These are phyloP conservation scores for Ophiostoma ulmi DNA, from an alignment of 2,329 filamentous ascomycete genomes.

Conservation along the genomic window DNA sequence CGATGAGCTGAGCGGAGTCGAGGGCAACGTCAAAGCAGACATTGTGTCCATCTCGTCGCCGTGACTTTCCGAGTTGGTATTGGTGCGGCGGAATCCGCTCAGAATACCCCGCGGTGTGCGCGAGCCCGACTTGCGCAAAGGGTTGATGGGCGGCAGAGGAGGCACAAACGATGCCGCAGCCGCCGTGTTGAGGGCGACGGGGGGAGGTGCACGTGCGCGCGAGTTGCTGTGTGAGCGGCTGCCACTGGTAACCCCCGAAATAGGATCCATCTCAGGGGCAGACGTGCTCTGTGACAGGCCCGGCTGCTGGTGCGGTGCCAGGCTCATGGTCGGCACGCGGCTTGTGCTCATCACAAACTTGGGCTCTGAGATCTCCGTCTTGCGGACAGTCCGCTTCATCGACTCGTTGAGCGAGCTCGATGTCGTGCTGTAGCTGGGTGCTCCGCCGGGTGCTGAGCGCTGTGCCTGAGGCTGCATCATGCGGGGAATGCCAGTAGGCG, in stretches of 20 bases:
- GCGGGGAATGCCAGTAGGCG: constrained; percentile 30
- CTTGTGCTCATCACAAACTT: constrained; percentile 45
- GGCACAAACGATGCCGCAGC: constrained; percentile 38
- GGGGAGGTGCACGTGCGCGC: constrained; percentile 31
- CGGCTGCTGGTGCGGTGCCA: constrained; percentile 30
- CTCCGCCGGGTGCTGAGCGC: neutral
- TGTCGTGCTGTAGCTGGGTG: constrained; percentile 26
- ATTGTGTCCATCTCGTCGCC: constrained; percentile 34
- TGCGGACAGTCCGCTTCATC: constrained; percentile 41
- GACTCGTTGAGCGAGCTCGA: constrained; percentile 37
- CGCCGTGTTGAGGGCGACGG: constrained; percentile 28
- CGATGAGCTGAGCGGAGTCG: constrained; percentile 31
- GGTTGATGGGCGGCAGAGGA: constrained; percentile 53
- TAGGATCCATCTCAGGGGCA: neutral
- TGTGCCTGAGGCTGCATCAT: constrained; percentile 12
- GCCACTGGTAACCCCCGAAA: constrained; percentile 27
- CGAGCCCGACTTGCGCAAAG: constrained; percentile 43
- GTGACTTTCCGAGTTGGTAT: constrained; percentile 16
- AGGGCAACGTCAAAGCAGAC: constrained; percentile 32
- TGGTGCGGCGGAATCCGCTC: constrained; percentile 35
- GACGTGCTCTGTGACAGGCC: constrained; percentile 5
- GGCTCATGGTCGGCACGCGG: constrained; percentile 41
- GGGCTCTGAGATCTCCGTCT: constrained; percentile 49
- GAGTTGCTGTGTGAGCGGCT: constrained; percentile 37
- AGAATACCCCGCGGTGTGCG: constrained; percentile 38